These are phyloP conservation scores for Pichia kluyveri DNA, from an alignment of 805 yeast genomes.

Conservation along the genomic window DNA sequence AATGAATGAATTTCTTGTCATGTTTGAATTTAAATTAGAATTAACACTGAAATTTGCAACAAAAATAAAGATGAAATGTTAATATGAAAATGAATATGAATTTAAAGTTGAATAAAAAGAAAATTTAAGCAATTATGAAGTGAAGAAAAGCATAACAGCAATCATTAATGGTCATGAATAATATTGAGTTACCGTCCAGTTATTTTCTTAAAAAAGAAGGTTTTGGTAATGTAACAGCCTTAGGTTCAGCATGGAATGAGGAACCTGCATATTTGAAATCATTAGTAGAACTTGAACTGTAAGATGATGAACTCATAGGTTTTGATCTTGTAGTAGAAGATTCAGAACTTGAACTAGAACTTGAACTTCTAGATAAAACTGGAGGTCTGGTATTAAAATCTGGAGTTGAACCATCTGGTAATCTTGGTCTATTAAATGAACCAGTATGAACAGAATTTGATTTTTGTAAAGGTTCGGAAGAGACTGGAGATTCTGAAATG, in stretches of 20 bases:
- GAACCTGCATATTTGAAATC: slow-evolving; percentile 42
- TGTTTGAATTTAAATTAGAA: too few relatives aligned
- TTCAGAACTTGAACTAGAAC: not conserved
- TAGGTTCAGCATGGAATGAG: slow-evolving; percentile 48
- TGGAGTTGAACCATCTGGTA: slow-evolving; percentile 13
- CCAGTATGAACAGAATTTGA: slow-evolving; percentile 6
- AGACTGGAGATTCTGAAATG: not conserved
- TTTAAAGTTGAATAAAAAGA: not conserved
- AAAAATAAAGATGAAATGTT: not conserved
- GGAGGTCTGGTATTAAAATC: slow-evolving; percentile 6
- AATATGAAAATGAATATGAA: not conserved
- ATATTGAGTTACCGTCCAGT: too few relatives aligned
- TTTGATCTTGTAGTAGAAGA: not conserved
- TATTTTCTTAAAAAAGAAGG: slow-evolving; percentile 34
- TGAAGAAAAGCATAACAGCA: too few relatives aligned
- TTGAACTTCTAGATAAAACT: slow-evolving; percentile 11
- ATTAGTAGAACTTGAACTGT: slow-evolving; percentile 9
- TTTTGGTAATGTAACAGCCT: slow-evolving; percentile 46
- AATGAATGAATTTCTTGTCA: too few relatives aligned
- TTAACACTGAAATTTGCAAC: too few relatives aligned
- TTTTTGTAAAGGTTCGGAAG: slow-evolving; percentile 6
- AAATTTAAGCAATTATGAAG: not conserved
- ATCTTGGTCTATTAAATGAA: not conserved
- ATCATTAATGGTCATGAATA: too few relatives aligned
- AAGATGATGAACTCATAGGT: slow-evolving; percentile 9